These are phyloP conservation scores for Erodium moschatum DNA, from an alignment of 441 rosid species.

Conservation along the genomic window DNA sequence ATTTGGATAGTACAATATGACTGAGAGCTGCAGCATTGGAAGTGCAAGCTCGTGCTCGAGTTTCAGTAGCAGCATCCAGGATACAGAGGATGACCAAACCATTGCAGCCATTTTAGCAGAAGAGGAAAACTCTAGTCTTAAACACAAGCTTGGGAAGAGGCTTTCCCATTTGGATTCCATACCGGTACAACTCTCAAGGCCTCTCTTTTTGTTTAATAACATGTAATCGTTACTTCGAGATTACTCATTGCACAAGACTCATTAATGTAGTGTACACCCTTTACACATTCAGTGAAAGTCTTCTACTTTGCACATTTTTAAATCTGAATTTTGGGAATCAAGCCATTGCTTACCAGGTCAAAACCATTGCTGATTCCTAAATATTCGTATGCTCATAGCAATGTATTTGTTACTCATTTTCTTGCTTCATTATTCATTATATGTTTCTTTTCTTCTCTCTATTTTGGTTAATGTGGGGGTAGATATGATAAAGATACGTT, in stretches of 20 bases:
- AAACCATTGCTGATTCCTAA: background rate
- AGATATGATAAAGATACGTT: background rate
- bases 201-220: constrained; percentile 7
- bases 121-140: constrained; percentile 43
- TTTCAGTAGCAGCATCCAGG: constrained; percentile 58
- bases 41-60: constrained; percentile 59
- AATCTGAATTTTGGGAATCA: background rate
- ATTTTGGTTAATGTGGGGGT: background rate
- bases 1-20: constrained; percentile 35
- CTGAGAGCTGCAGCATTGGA: constrained; percentile 37
- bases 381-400: background rate
- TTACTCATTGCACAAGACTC: background rate
- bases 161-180: constrained; percentile 85
- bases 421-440: background rate
- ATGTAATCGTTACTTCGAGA: background rate
- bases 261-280: background rate
- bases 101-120: constrained; percentile 65
- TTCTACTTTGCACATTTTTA: background rate
- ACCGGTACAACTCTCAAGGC: constrained; percentile 42
- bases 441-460: background rate
- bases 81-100: constrained; percentile 74
- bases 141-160: constrained; percentile 61
- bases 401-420: background rate
- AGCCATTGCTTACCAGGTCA: background rate
- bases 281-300: background rate